Percentiles rank a stretch among this genome's conserved stretches.
Conservation (phyloP, 345 rosid species). For the Heritiera littoralis region DNA sequence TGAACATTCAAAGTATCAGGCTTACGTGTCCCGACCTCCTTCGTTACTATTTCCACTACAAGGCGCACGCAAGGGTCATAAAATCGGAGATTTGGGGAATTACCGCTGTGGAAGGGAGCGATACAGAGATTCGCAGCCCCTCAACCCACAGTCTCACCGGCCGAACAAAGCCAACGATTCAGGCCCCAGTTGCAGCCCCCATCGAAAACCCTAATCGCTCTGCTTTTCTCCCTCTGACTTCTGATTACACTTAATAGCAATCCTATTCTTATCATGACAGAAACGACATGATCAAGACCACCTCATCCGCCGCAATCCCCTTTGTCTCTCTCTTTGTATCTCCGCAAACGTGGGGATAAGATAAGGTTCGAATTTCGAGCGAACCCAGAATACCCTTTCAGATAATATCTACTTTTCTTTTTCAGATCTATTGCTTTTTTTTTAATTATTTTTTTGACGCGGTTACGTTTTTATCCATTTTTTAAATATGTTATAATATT, state of each 20-base stretch:
- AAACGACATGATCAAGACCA: background rate
- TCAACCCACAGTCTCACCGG: background rate
- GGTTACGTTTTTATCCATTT: background rate
- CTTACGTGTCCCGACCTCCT: too few relatives aligned
- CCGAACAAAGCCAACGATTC: background rate
- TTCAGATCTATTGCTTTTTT: background rate
- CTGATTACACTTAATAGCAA: background rate
- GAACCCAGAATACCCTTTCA: background rate
- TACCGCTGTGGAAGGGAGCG: background rate
- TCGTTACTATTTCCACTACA: too few relatives aligned
- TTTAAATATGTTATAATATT: background rate
- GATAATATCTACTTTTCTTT: background rate
- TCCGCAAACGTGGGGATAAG: slow-evolving; percentile 13
- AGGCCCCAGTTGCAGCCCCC: background rate
- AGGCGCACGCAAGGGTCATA: too few relatives aligned
- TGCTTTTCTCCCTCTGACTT: background rate
- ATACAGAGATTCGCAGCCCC: background rate
- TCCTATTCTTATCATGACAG: background rate
- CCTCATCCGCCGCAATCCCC: background rate
- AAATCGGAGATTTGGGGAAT: too few relatives aligned
- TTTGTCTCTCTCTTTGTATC: too few relatives aligned
- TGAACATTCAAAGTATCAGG: too few relatives aligned
- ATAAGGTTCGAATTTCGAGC: slow-evolving; percentile 12
- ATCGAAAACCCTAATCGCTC: background rate
- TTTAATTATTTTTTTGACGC: background rate